A percentile compares a stretch with the other conserved stretches of the same genome.
phyloP scores from a whole-genome alignment of 192 early-diverging fungal genomes.

The Thamnidium elegans region DNA sequence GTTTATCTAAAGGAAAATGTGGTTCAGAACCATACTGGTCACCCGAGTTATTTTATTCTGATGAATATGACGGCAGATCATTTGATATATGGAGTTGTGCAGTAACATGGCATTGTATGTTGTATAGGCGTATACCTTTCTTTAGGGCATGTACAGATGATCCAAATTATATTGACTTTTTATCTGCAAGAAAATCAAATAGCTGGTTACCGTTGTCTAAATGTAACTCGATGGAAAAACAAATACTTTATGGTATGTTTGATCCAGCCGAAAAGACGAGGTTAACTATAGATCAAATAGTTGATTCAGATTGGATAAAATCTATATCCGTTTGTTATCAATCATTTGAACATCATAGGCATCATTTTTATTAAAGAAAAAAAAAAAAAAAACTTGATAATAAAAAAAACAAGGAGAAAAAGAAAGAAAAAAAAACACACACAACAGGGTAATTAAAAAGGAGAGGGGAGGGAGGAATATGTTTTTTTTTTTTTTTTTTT shows the following conservation, averaged over 20 bases:
- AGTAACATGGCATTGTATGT: slow-evolving; percentile 85
- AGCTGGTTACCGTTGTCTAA: slow-evolving; percentile 73
- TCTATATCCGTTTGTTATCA: slow-evolving; percentile 53
- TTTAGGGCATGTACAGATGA: slow-evolving; percentile 60
- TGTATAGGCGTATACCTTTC: slow-evolving; percentile 71
- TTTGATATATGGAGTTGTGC: slow-evolving; percentile 93
- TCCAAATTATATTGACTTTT: slow-evolving; percentile 56
- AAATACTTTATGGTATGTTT: slow-evolving; percentile 76
- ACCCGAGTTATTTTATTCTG: slow-evolving; percentile 79
- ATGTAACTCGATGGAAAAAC: slow-evolving; percentile 59
- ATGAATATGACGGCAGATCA: slow-evolving; percentile 75
- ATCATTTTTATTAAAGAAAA: slow-evolving; percentile 12
- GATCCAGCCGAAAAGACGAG: slow-evolving; percentile 73
- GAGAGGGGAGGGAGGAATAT: background rate
- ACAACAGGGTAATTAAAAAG: background rate
- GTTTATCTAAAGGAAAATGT: slow-evolving; percentile 78
- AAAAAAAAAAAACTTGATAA: slow-evolving; percentile 4
- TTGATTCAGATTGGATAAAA: slow-evolving; percentile 78
- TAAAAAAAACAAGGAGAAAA: background rate
- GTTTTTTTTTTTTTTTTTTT: slow-evolving; percentile 7
- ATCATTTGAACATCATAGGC: slow-evolving; percentile 8
- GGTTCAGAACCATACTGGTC: slow-evolving; percentile 96
- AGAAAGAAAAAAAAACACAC: slow-evolving; percentile 1
- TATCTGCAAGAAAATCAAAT: slow-evolving; percentile 45
- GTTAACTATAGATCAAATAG: slow-evolving; percentile 65